Percentiles rank a stretch among this genome's conserved stretches.
Conservation (phyloP, 768 basidiomycete species). For the Leccinum disarticulatum region DNA sequence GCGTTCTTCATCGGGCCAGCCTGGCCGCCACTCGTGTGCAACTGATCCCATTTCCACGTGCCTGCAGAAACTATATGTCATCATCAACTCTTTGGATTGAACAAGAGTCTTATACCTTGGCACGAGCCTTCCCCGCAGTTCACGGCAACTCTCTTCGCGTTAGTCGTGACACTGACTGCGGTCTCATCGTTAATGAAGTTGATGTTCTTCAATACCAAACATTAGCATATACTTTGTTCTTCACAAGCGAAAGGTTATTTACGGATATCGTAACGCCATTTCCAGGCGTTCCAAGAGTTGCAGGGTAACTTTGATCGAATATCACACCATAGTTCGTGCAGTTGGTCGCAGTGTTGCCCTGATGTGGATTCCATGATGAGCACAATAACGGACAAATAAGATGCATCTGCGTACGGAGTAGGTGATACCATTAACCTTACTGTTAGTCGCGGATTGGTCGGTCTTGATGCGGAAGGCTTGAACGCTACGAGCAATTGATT, state of each 20-base stretch:
- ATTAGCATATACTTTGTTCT: not conserved
- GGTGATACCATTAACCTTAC: constrained; percentile 48
- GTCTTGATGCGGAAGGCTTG: constrained; percentile 67
- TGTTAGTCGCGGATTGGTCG: constrained; percentile 41
- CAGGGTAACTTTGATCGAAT: constrained; percentile 65
- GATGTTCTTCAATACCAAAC: constrained; percentile 39
- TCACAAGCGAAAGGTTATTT: constrained; percentile 18
- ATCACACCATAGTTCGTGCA: constrained; percentile 52
- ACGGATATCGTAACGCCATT: constrained; percentile 60
- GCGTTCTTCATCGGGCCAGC: constrained; percentile 36
- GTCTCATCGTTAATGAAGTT: constrained; percentile 45
- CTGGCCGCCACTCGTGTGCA: constrained; percentile 46
- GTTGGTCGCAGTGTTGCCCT: constrained; percentile 55
- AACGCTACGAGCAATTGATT: constrained; percentile 32
- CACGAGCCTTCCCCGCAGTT: constrained; percentile 57
- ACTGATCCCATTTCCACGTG: constrained; percentile 50
- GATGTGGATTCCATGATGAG: constrained; percentile 4
- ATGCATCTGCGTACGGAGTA: constrained; percentile 40
- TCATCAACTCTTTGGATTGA: not conserved
- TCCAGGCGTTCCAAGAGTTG: constrained; percentile 51
- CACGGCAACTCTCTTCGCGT: constrained; percentile 48
- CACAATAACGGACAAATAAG: not conserved
- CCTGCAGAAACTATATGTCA: constrained; percentile 29
- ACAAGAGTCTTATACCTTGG: constrained; percentile 36
- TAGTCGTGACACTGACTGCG: constrained; percentile 41